A percentile compares a stretch with the other conserved stretches of the same genome.
Conservation (phyloP, 2,329 filamentous ascomycete genomes). For the Xylariaceae sp. region DNA sequence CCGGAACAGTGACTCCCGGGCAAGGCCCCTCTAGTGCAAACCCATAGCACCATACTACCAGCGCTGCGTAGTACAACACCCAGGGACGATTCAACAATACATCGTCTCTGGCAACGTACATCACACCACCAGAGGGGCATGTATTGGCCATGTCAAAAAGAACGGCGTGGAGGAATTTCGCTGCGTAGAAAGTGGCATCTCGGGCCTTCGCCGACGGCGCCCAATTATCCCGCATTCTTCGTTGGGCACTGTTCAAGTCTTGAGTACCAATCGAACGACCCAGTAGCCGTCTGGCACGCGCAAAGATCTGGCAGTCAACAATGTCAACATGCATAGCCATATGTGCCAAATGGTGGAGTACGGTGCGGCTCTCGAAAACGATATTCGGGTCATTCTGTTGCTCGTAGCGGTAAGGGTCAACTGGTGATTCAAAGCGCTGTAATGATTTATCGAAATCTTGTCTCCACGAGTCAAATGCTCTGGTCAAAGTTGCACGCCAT, state of each 20-base stretch:
- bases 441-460: slow-evolving; percentile 83
- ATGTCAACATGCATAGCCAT: slow-evolving; percentile 98
- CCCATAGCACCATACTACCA: slow-evolving; percentile 95
- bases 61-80: slow-evolving; percentile 88
- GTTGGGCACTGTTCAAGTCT: slow-evolving; percentile 74
- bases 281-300: slow-evolving; percentile 77
- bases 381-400: slow-evolving; percentile 61
- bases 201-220: slow-evolving; percentile 82
- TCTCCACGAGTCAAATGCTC: slow-evolving; percentile 92
- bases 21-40: slow-evolving; percentile 83
- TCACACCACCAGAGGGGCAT: slow-evolving; percentile 37
- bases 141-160: slow-evolving; percentile 52
- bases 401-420: slow-evolving; percentile 52
- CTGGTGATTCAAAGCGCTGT: slow-evolving; percentile 49
- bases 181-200: slow-evolving; percentile 87
- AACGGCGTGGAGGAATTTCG: slow-evolving; percentile 84
- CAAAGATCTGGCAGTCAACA: slow-evolving; percentile 96
- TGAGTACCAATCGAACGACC: slow-evolving; percentile 79
- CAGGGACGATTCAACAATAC: slow-evolving; percentile 87
- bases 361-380: slow-evolving; percentile 82
- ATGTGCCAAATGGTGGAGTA: slow-evolving; percentile 88
- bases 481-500: slow-evolving; percentile 80
- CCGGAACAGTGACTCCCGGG: slow-evolving; percentile 45
- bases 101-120: slow-evolving; percentile 82
- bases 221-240: slow-evolving; percentile 85